These are phyloP conservation scores for Apiospora saccharicola DNA, from an alignment of 2,329 filamentous ascomycete genomes.

Conservation along the genomic window DNA sequence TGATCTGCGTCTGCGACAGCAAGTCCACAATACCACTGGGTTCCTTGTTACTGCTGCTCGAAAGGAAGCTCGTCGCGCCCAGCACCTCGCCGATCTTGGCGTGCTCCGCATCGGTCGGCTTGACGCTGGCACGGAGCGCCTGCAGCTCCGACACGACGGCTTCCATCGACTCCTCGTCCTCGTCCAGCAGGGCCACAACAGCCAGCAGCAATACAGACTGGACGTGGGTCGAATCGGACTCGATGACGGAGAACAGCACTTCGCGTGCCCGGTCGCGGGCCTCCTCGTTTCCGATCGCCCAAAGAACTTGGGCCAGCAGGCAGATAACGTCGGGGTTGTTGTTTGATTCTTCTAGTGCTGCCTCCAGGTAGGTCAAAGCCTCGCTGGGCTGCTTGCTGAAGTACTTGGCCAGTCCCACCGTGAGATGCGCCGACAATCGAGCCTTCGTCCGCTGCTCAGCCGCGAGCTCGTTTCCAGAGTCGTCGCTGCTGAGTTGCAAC, in stretches of 20 bases:
- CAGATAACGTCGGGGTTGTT: slow-evolving; percentile 85
- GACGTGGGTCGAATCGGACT: slow-evolving; percentile 76
- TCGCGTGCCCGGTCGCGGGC: slow-evolving; percentile 80
- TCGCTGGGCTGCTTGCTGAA: slow-evolving; percentile 70
- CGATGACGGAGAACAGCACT: slow-evolving; percentile 81
- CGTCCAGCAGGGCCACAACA: slow-evolving; percentile 81
- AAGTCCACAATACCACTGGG: slow-evolving; percentile 48
- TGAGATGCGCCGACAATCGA: slow-evolving; percentile 84
- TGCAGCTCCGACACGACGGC: slow-evolving; percentile 83
- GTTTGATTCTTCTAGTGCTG: slow-evolving; percentile 78
- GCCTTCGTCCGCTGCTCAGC: slow-evolving; percentile 72
- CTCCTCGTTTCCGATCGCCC: slow-evolving; percentile 82
- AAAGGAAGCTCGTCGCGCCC: slow-evolving; percentile 72
- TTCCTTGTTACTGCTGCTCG: slow-evolving; percentile 52
- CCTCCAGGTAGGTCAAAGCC: slow-evolving; percentile 81
- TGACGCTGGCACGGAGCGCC: slow-evolving; percentile 71
- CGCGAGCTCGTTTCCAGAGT: slow-evolving; percentile 70
- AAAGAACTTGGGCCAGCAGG: slow-evolving; percentile 87
- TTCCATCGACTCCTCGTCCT: slow-evolving; percentile 79
- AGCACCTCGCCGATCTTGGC: slow-evolving; percentile 77
- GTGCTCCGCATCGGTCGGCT: slow-evolving; percentile 69
- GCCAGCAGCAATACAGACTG: slow-evolving; percentile 83
- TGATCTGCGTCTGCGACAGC: slow-evolving; percentile 72
- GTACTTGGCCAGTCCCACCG: slow-evolving; percentile 83
- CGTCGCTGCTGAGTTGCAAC: slow-evolving; percentile 78